Evolutionary conservation across 345 rosid genomes (phyloP), one percentile per base, ranked within the genome.

Genomic region (Heritiera fomes): DNA sequence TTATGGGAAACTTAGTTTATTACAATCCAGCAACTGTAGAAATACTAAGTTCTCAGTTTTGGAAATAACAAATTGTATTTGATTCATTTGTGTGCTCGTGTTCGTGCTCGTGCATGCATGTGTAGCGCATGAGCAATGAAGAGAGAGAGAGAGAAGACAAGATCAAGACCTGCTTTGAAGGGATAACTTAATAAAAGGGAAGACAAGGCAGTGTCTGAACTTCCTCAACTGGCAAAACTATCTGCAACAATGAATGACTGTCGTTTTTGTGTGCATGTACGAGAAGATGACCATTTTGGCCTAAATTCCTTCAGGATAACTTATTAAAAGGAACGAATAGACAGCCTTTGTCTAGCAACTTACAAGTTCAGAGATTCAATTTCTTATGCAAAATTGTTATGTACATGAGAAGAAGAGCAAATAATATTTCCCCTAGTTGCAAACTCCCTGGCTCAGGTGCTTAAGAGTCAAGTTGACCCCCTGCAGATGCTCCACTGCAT

Each of bases 201-300:
- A 15, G 50, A 66, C 32, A 41, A 8, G 50, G 41, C 50, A 41
- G 71, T 3, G 8, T 40, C 7, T 8, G 71, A 66, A 41, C 49
- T 41, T 66, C 50, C 30, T 41, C 15, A 18, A 41, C 41, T 12
- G 13, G 50, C 23, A 32, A 9, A 58, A 45, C 75, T 45, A 69
- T 14, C 45, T 28, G 40, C 68, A 56, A 68, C 58, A 46, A 67
- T 41, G 53, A n/a, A 17, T 23, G 52, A 11, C 12, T 20, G 49
- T 53, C 8, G 11, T 4, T 7, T 23, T 7, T 30, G 17, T 76
- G 60, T 66, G 20, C 68, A 41, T n/a, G 45, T 38, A 50, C 45
- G 8, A 30, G 40, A 18, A 28, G 50, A 56, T 30, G 68, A 76
- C 45, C 65, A 61, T 46, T 32, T 75, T 79, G 80, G 46, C 59